A percentile compares a stretch with the other conserved stretches of the same genome.
phyloP scores from a whole-genome alignment of 805 yeast genomes.

The Candida qinlingensis region DNA sequence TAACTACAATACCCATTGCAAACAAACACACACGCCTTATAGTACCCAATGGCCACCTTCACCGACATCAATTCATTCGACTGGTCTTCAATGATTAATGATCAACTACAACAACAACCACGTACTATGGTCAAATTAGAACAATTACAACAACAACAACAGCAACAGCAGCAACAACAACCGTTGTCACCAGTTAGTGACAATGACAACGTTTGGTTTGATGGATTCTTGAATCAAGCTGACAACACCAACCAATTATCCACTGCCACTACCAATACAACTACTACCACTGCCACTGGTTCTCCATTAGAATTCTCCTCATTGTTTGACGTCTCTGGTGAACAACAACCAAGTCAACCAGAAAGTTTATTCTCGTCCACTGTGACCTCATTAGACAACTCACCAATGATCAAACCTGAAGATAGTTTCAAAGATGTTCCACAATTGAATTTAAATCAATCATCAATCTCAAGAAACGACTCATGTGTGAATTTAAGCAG shows the following conservation, averaged over 20 bases:
- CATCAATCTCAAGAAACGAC: slow-evolving; percentile 8
- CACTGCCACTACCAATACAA: not conserved
- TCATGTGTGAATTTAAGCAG: slow-evolving; percentile 12
- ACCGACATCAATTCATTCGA: slow-evolving; percentile 20
- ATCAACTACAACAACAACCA: slow-evolving; percentile 2
- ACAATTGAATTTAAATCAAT: slow-evolving; percentile 5
- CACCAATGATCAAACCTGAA: slow-evolving; percentile 27
- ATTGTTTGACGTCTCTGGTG: slow-evolving; percentile 17
- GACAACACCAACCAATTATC: slow-evolving; percentile 1
- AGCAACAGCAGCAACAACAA: slow-evolving; percentile 10
- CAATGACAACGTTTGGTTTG: slow-evolving; percentile 21
- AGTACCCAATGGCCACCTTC: slow-evolving; percentile 16
- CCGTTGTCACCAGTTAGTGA: slow-evolving; percentile 11
- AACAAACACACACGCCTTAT: not conserved
- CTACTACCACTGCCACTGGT: slow-evolving; percentile 14
- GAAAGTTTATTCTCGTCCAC: slow-evolving; percentile 21
- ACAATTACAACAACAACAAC: slow-evolving; percentile 7
- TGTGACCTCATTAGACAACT: slow-evolving; percentile 24
- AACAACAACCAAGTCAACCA: slow-evolving; percentile 8
- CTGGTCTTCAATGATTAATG: slow-evolving; percentile 21
- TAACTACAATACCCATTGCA: too few relatives aligned
- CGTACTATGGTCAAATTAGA: slow-evolving; percentile 1
- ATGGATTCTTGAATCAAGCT: slow-evolving; percentile 16
- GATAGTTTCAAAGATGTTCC: slow-evolving; percentile 12
- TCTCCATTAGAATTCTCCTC: slow-evolving; percentile 26